phyloP scores from a whole-genome alignment of 768 basidiomycete genomes.

The Crepidotus variabilis region DNA sequence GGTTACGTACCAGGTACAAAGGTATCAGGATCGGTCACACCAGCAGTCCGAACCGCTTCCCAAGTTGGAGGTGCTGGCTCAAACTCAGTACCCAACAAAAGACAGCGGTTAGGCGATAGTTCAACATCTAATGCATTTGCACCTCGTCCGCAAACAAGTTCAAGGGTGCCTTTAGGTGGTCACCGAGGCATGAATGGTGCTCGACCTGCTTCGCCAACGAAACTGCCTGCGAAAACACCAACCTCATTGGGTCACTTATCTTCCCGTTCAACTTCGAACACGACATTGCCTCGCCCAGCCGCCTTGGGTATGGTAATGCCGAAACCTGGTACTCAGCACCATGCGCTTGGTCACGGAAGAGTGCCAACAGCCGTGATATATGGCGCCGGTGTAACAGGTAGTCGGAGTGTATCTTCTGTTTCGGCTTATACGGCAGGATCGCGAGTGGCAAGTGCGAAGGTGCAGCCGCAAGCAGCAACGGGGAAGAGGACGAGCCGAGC shows the following conservation, averaged over 20 bases:
- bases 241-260: constrained; percentile 14
- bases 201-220: constrained; percentile 43
- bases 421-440: constrained; percentile 16
- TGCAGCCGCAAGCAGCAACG: constrained; percentile 23
- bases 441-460: constrained; percentile 22
- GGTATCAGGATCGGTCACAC: constrained; percentile 50
- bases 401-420: constrained; percentile 14
- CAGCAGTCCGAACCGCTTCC: constrained; percentile 56
- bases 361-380: constrained; percentile 32
- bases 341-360: constrained; percentile 53
- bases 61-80: constrained; percentile 27
- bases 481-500: constrained; percentile 49
- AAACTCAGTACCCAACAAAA: constrained; percentile 58
- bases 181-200: constrained; percentile 31
- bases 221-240: constrained; percentile 39
- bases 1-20: constrained; percentile 35
- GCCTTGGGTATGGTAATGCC: constrained; percentile 45
- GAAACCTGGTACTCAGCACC: constrained; percentile 47
- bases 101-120: constrained; percentile 50
- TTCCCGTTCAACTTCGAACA: constrained; percentile 12
- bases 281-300: constrained; percentile 34
- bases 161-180: constrained; percentile 37
- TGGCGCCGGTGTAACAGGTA: constrained; percentile 19
- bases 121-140: constrained; percentile 6
- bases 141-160: constrained; percentile 7